Evolutionary conservation across 164 flowering plant species (phyloP), one percentile per base, ranked within the genome.

Genomic region (Umbellularia californica): DNA sequence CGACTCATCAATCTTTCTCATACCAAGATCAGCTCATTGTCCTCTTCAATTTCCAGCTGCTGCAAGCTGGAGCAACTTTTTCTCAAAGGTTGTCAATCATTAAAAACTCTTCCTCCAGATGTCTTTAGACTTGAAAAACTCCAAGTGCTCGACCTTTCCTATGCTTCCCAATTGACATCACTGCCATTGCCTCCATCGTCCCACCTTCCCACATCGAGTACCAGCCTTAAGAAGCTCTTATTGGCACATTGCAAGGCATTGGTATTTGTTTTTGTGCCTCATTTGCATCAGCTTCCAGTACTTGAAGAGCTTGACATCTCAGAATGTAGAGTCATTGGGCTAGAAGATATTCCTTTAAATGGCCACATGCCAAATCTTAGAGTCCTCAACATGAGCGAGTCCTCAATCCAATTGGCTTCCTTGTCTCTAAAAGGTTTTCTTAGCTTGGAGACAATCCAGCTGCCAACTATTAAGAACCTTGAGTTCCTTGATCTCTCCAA

Each of bases 271-370:
- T n/a, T 41, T 7, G 28, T 68, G 9, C 15, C 50, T 33, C 70
- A 33, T 14, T 41, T 68, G 70, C 10, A 11, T 4, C 50, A 41
- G 5, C 70, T 68, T 2, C 13, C 52, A 2, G 22, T 55, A 41
- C 24, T 68, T 17, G 70, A 68, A 22, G 70, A 35, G 70, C 70
- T 68, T 19, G 70, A 68, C 23, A 33, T 68, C 28, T 68, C 70
- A 3, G 3, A n/a, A 33, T 68, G 70, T 20, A 30, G 0, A 19
- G 70, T 51, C 11, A 5, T 30, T 30, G 35, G 35, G 35, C 15
- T 68, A 19, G 3, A 68, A 68, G 70, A 33, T 10, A 3, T 14
- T 41, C 35, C 52, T 41, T 33, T 41, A 0, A 20, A 13, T 11
- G 51, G 70, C 15, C 17, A 12, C 22, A 33, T 68, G 52, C 70